Base-by-base conservation (phyloP, 805 yeast genomes). In the Limtongozyma cylindracea region DNA sequence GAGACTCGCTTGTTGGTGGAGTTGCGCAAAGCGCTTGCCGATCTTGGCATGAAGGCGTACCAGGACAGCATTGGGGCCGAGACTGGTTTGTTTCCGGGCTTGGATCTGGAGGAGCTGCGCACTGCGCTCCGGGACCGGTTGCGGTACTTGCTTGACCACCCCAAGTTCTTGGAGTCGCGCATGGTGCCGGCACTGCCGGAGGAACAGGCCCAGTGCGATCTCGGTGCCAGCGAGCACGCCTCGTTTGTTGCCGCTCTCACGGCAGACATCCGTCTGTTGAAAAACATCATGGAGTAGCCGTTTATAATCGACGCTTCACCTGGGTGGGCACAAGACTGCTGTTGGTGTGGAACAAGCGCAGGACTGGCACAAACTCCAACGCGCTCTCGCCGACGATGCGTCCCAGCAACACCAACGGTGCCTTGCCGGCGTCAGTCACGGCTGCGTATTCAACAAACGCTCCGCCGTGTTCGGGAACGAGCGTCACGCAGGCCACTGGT, bases 71-170 rank as follows among this genome's bases (percentile, higher is more conserved):
- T 13, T 6, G 15, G 28, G 4, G 30, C 31, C 21, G 51, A 41
- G 23, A 36, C 48, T 32, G 34, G 37, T 10, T 30, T 47, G 8
- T 63, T 37, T 19, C 69, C 71, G 2, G 82, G 78, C 0, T 42
- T 73, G 21, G 78, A 71, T 25, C 51, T 60, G 1, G 53, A 48
- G 17, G 50, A 56, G 14, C 71, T 67, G 26, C 53, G 70, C 27
- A 57, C 53, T n/a, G 62, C 57, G 13, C 56, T 82, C 28, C 47
- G 53, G 4, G 61, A 55, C 19, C 61, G 70, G 8, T 45, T 80
- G 25, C 70, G 61, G 24, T 74, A 77, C 31, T 52, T 82, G 19
- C 52, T 77, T 28, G 69, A 82, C 13, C 95, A 82, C 43, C 93
- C 92, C 9, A 78, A 77, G 40, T 80, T 67, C 31, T 47, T 82